Evolutionary conservation across 805 yeast species (phyloP).

Genomic region (Alloascoidea africana): DNA sequence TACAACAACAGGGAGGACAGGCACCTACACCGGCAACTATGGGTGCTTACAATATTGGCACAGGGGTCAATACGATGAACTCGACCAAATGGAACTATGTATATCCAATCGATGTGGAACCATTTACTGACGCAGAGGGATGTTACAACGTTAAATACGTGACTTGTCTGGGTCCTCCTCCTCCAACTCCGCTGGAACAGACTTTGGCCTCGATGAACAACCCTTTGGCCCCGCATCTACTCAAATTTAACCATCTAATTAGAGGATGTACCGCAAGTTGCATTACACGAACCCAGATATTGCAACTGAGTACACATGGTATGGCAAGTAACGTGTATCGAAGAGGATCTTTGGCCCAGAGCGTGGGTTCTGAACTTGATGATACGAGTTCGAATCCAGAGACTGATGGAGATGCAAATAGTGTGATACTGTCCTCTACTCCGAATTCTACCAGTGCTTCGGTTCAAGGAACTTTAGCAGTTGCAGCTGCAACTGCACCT

Average conservation of each 20-base stretch:
- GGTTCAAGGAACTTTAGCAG: no score
- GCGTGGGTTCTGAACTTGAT: neutral
- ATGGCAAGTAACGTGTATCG: neutral
- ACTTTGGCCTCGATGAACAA: neutral
- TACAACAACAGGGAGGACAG: neutral
- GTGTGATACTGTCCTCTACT: neutral
- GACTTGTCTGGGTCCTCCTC: neutral
- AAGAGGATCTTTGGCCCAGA: neutral
- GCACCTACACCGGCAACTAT: neutral
- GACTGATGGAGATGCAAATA: neutral
- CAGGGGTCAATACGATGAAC: neutral
- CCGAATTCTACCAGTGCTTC: no score
- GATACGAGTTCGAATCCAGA: neutral
- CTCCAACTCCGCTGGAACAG: slow-evolving; percentile 1
- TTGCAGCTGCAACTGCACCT: no score
- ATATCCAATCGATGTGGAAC: neutral
- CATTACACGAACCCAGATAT: neutral
- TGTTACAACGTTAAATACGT: neutral
- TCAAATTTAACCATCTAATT: neutral
- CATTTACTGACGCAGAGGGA: neutral
- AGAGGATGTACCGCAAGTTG: neutral
- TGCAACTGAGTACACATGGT: no score
- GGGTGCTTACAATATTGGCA: neutral
- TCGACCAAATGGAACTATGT: neutral
- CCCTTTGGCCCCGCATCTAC: slow-evolving; percentile 1